These are phyloP conservation scores for Speleostelium caveatum DNA, from an alignment of 78 protist genomes.

Conservation along the genomic window DNA sequence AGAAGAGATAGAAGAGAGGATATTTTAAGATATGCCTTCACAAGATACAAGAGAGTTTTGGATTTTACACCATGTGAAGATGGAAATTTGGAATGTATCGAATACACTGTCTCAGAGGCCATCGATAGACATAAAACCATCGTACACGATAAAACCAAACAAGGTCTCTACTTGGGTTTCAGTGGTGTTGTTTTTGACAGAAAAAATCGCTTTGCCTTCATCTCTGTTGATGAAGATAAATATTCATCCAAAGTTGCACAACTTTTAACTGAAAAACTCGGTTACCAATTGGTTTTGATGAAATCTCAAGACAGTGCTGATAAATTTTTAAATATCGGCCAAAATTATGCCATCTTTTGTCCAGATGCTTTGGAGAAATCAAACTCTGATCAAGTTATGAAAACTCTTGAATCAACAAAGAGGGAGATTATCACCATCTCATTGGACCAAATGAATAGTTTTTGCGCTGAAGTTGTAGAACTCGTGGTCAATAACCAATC, in stretches of 20 bases:
- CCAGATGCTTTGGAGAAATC: not conserved
- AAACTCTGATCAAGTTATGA: not conserved
- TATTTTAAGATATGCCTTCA: constrained; percentile 33
- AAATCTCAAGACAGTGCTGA: not conserved
- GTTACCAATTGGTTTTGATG: constrained; percentile 24
- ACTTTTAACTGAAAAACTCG: constrained; percentile 16
- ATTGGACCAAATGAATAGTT: constrained; percentile 20
- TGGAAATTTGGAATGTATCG: not conserved
- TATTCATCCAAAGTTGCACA: not conserved
- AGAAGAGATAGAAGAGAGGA: constrained; percentile 65
- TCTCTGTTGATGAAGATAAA: constrained; percentile 1
- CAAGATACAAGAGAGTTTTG: constrained; percentile 16
- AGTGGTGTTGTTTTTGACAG: constrained; percentile 58
- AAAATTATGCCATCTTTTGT: constrained; percentile 33
- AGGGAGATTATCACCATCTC: not conserved
- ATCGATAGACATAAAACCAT: not conserved
- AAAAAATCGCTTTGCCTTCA: constrained; percentile 27
- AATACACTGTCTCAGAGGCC: not conserved
- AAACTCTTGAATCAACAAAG: not conserved
- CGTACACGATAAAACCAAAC: not conserved
- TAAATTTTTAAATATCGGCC: constrained; percentile 32
- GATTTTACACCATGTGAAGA: constrained; percentile 60
- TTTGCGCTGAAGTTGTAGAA: constrained; percentile 28
- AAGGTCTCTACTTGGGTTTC: constrained; percentile 15
- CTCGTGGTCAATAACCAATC: not conserved